A percentile compares a stretch with the other conserved stretches of the same genome.
Conservation (phyloP, 2,329 filamentous ascomycete species). For the Trichoderma atrobrunneum region DNA sequence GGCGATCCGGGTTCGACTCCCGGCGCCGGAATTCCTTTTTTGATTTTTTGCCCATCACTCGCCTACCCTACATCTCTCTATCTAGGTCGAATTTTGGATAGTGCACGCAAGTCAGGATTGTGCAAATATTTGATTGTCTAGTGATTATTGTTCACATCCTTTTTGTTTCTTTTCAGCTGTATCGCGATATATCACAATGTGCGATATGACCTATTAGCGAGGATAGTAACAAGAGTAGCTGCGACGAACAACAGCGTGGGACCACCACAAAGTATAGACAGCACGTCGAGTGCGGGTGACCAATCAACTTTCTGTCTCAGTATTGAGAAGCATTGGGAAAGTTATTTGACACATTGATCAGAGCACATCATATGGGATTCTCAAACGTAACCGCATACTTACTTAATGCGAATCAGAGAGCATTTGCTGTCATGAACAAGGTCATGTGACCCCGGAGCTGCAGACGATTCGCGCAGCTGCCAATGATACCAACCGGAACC, state of each 20-base stretch:
- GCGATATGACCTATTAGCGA: not conserved
- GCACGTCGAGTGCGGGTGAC: not conserved
- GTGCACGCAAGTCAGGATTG: not conserved
- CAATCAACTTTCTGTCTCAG: not conserved
- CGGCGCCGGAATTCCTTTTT: slow-evolving; percentile 18
- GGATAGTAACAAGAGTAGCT: not conserved
- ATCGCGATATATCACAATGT: too few species aligned
- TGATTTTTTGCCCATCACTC: not conserved
- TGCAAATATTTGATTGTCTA: not conserved
- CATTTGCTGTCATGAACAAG: not conserved
- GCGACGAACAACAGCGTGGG: not conserved
- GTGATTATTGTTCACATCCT: not conserved
- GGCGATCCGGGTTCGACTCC: slow-evolving; percentile 21
- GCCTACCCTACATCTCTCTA: not conserved
- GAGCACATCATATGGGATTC: not conserved
- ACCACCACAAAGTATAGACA: not conserved
- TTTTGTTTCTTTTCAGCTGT: not conserved
- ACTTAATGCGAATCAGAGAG: not conserved
- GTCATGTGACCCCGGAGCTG: not conserved
- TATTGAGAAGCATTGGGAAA: not conserved
- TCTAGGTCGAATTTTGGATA: not conserved
- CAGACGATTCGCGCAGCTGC: not conserved
- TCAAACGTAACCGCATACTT: not conserved
- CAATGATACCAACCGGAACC: slow-evolving; percentile 10
- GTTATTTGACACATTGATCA: not conserved